Conservation (phyloP, 2,329 filamentous ascomycete species). For the Thermothelomyces thermophilus region DNA sequence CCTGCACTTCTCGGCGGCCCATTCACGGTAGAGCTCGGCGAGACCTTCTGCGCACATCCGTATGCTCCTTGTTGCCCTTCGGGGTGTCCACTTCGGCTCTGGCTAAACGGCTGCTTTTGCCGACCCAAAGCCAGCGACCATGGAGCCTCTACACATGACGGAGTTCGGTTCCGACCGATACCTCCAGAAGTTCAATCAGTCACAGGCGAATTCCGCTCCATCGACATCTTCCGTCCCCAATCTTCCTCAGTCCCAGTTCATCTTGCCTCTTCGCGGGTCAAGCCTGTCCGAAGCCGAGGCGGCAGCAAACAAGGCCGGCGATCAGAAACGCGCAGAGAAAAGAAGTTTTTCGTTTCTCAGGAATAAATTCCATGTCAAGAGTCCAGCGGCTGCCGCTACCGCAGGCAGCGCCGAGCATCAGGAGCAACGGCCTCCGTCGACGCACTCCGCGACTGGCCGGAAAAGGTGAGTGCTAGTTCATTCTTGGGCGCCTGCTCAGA, state of each 20-base stretch:
- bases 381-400: background rate
- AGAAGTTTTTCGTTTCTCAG: constrained; percentile 37
- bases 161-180: constrained; percentile 62
- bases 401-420: constrained; percentile 22
- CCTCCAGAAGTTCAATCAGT: constrained; percentile 54
- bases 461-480: constrained; percentile 27
- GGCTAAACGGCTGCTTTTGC: constrained; percentile 20
- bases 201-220: constrained; percentile 36
- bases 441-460: constrained; percentile 15
- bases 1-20: constrained; percentile 11
- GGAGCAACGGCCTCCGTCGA: constrained; percentile 19
- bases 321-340: constrained; percentile 26
- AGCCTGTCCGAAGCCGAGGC: constrained; percentile 19
- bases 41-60: background rate
- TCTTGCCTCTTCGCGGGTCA: constrained; percentile 26
- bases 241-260: constrained; percentile 23
- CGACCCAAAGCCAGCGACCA: constrained; percentile 26
- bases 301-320: constrained; percentile 17
- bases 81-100: constrained; percentile 15
- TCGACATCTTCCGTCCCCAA: constrained; percentile 1
- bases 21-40: constrained; percentile 20
- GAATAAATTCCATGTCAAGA: constrained; percentile 28
- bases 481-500: background rate
- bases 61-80: constrained; percentile 9
- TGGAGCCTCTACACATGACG: constrained; percentile 58